Evolutionary conservation across 768 basidiomycete genomes (phyloP), one percentile per base, ranked within the genome.

Genomic region (Pleurotus eryngii): DNA sequence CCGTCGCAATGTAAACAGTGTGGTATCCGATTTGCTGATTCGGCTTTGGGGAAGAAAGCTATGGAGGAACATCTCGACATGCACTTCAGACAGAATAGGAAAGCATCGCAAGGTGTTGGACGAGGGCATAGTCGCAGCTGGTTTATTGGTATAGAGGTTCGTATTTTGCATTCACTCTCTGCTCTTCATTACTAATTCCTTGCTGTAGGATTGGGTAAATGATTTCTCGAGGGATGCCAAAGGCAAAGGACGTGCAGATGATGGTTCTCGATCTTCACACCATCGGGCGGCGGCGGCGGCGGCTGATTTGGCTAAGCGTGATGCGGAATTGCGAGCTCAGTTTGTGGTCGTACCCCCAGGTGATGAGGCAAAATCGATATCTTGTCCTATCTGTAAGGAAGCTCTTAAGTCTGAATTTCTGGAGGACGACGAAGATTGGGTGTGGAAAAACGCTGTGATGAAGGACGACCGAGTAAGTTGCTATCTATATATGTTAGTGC

Each of bases 301-400:
- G 57, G 84, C 81, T 55, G 85, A 87, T 65, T 76, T 77, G 61
- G 85, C 87, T 50, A 86, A 89, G 70, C 83, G 81, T 74, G 91
- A 85, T 71, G 85, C 81, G 68, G 89, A 88, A 67, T 78, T 91
- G 63, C 84, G 83, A 66, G 81, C 84, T 38, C 85, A 84, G 63
- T 90, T 81, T 78, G 90, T 98, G 63, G 84, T 92, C 64, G 91
- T 96, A 39, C 95, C 95, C n/a, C 80, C 87, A 39, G 90, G 89
- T 61, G 89, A 90, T 73, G 93, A 94, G 68, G 90, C 92, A 55
- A 88, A 87, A 66, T 75, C 82, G 22, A 74, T 92, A 64, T 84
- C 88, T 60, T 99, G 96, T 78, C 94, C 95, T 22, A 91, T 99
- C 63, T 99, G 97, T 84, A 97, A 96, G 77, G 96, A 99, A 72